Base-by-base conservation (phyloP, 1,284 basidiomycete genomes). In the Phaffia rhodozyma region DNA sequence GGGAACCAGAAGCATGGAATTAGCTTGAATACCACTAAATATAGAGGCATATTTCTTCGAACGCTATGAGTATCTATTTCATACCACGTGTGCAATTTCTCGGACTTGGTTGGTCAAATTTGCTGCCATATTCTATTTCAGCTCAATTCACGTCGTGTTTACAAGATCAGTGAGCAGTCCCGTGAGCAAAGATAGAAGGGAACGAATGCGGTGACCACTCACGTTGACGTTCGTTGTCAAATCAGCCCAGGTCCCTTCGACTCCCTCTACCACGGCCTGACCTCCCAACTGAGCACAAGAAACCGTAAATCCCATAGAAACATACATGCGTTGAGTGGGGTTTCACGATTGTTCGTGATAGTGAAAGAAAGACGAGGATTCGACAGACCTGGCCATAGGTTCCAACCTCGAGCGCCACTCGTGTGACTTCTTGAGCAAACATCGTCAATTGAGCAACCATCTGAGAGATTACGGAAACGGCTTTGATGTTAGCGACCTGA, bases 71-170 rank as follows among this genome's bases (percentile, higher is more conserved):
- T 7, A 11, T 25, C n/a, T 16, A 29, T 18, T 29, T 67, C 79
- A 77, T 48, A 79, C 79, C 55, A 98, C 94, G 72, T 90, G 85
- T 1, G 94, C 94, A 67, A 98, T 97, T 65, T 91, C 92, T 70
- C 93, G 86, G 69, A 97, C 94, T 82, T 98, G 94, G 71, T 93
- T 87, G 1, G 94, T 97, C 70, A 97, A 79, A 74, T 94, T 96
- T 59, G 83, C 84, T 0, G 91, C 91, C 84, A 87, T 91, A 85
- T 87, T 89, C 80, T 82, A 68, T 30, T 60, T 68, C 61, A 69
- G 66, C 56, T 13, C 16, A 27, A 11, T 2, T 43, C 21, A 9
- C 0, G 2, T n/a, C 30, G 32, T 5, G 29, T 21, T 51, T 11
- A 43, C 6, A 61, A 58, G 56, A 57, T 48, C 23, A 57, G 54